Evolutionary conservation across 1,284 basidiomycete species (phyloP).

Genomic region (Apiotrichum laibachii): DNA sequence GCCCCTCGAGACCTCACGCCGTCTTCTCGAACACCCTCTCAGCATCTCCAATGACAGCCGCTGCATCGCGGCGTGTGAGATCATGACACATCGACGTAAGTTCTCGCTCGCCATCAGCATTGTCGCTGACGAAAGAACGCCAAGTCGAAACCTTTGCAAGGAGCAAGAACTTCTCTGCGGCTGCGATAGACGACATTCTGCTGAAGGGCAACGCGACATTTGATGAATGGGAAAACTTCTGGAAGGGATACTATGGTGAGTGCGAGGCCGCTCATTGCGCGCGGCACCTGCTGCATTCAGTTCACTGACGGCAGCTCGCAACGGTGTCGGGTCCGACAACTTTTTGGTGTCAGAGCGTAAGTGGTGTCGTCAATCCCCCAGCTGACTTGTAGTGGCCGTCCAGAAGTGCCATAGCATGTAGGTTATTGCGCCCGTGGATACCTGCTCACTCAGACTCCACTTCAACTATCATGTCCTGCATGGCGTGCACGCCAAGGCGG

Average conservation of each 20-base stretch:
- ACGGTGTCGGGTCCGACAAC: background rate
- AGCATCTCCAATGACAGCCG: conserved; percentile 82
- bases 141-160: background rate
- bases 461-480: conserved; percentile 4
- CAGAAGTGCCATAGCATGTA: conserved; percentile 2
- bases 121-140: background rate
- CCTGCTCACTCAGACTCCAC: background rate
- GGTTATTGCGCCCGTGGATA: background rate
- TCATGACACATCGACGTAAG: conserved; percentile 8
- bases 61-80: conserved; percentile 73
- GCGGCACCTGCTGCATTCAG: background rate
- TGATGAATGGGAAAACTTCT: conserved; percentile 15
- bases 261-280: no score
- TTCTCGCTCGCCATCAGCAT: background rate
- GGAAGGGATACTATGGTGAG: background rate
- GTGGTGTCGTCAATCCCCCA: background rate
- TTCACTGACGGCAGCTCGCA: background rate
- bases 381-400: conserved; percentile 2
- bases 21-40: conserved; percentile 71
- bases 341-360: conserved; percentile 3
- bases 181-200: conserved; percentile 12
- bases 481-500: background rate
- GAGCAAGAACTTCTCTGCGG: background rate
- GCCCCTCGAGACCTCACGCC: conserved; percentile 68
- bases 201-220: conserved; percentile 15